These are phyloP conservation scores for Apiospora koreana DNA, from an alignment of 2,329 filamentous ascomycete genomes.

Conservation along the genomic window DNA sequence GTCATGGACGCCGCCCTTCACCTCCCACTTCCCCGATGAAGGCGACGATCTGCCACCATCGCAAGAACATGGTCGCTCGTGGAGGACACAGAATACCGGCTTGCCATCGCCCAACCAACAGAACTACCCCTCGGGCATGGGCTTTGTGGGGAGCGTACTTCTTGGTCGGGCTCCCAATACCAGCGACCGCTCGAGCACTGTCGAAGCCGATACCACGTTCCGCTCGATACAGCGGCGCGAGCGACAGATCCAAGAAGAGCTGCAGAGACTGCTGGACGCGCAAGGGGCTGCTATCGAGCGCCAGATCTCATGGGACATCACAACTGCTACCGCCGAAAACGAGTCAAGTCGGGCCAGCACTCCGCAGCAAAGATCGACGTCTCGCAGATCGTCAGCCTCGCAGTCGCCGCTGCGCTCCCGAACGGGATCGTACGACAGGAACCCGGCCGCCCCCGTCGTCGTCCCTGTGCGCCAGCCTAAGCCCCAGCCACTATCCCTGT, in stretches of 20 bases:
- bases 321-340: constrained; percentile 37
- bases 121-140: constrained; percentile 17
- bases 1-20: constrained; percentile 25
- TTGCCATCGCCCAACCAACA: neutral
- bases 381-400: constrained; percentile 18
- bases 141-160: constrained; percentile 32
- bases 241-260: constrained; percentile 54
- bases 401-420: constrained; percentile 22
- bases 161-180: constrained; percentile 18
- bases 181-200: constrained; percentile 14
- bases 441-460: constrained; percentile 32
- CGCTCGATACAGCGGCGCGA: constrained; percentile 44
- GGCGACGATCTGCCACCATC: neutral
- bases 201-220: constrained; percentile 30
- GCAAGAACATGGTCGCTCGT: neutral
- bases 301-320: constrained; percentile 28
- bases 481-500: constrained; percentile 55
- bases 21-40: constrained; percentile 18
- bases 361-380: constrained; percentile 33
- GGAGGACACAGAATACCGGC: neutral
- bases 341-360: constrained; percentile 25
- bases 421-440: constrained; percentile 25
- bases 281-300: constrained; percentile 55
- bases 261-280: constrained; percentile 60
- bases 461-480: constrained; percentile 63